Base-by-base conservation (phyloP, 179 eudicot genomes). In the Silene vulgaris region DNA sequence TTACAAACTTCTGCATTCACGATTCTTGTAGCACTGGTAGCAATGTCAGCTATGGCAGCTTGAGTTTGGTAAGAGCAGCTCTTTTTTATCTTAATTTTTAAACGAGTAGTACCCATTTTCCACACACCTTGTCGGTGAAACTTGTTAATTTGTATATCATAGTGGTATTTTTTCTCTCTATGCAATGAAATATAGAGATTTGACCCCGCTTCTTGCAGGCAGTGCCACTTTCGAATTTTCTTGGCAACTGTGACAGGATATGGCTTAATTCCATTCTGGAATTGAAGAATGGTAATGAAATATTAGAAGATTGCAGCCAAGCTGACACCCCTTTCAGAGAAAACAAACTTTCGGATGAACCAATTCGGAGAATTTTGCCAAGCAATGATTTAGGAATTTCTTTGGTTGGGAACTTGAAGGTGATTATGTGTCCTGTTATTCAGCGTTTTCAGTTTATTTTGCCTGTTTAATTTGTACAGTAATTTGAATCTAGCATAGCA, bases 391-490 rank as follows among this genome's bases (percentile, higher is more conserved):
- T 86, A 26, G 91, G 89, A 77, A 80, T 92, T 65, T 68, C 86
- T 79, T 81, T 88, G 83, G 85, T 90, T 67, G 99, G 99, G 80
- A 80, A 59, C 71, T 17, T 90, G 26, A 92, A 89, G 91, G 97
- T 90, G 77, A 80, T 68, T 9, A 45, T 65, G 2, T 14, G 40
- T 20, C 43, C 14, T 28, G 64, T 48, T 54, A 17, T 11, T n/a
- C 67, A 30, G 50, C 69, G 30, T 50, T 74, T 57, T 65, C 54
- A 52, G 20, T 11, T 57, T 45, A 64, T 74, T 56, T 61, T 69
- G 52, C 67, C 26, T 37, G 29, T 74, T 69, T 26, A 13, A 35
- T 28, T 37, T 14, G 26, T 54, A 32, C 35, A 13, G 60, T 56
- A 11, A 45, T 69, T 8, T 40, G 20, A 9, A 68, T 40, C 56